Evolutionary conservation across 352 stramenopile species (phyloP).

Genomic region (Pythium dissimile): DNA sequence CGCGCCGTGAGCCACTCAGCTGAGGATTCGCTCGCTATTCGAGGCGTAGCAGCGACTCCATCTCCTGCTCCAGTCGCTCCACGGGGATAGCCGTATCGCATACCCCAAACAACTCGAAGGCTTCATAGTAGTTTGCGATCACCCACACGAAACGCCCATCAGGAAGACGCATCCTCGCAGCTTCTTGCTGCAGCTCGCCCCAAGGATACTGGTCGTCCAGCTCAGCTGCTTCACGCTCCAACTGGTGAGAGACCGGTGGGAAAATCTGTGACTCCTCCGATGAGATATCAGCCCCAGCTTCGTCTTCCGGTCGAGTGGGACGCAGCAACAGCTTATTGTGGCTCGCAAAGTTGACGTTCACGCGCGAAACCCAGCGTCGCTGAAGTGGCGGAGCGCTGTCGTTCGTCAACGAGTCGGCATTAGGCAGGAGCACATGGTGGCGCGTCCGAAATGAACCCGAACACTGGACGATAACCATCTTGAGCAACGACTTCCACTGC

Average conservation of each 20-base stretch:
- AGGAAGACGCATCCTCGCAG: constrained; percentile 24
- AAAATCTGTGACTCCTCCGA: constrained; percentile 44
- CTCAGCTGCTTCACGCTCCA: constrained; percentile 2
- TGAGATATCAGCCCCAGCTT: constrained; percentile 36
- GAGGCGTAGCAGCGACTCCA: constrained; percentile 25
- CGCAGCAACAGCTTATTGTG: constrained; percentile 34
- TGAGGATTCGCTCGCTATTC: neutral
- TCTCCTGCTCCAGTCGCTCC: constrained; percentile 34
- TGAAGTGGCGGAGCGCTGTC: neutral
- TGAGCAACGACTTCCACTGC: constrained; percentile 1
- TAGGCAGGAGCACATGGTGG: neutral
- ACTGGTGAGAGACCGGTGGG: constrained; percentile 20
- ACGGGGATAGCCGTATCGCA: constrained; percentile 31
- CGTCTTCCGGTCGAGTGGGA: constrained; percentile 17
- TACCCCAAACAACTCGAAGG: constrained; percentile 37
- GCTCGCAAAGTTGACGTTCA: constrained; percentile 39
- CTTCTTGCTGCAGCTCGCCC: constrained; percentile 33
- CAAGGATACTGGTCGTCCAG: neutral
- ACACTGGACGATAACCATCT: constrained; percentile 29
- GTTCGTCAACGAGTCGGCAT: neutral
- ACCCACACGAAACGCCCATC: constrained; percentile 33
- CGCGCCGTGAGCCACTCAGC: neutral
- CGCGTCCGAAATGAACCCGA: constrained; percentile 11
- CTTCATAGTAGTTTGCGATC: constrained; percentile 44
- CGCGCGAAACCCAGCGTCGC: constrained; percentile 27